Evolutionary conservation across 345 rosid genomes (phyloP).

Genomic region (Eutrema yunnanense): DNA sequence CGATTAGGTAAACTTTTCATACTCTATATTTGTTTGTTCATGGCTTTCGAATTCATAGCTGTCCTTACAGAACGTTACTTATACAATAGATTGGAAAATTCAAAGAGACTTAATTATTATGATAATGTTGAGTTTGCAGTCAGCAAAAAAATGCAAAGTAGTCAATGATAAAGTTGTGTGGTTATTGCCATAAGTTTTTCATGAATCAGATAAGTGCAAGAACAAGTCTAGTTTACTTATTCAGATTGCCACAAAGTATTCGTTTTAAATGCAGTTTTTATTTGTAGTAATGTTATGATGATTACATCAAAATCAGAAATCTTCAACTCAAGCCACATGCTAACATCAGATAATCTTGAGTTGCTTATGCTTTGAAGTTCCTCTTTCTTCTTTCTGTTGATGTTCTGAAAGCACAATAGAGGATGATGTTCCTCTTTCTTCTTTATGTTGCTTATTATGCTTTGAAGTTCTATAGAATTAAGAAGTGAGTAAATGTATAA

Average conservation of each 20-base stretch:
- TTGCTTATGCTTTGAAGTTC: too few species aligned
- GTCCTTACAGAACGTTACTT: neutral
- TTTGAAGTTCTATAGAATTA: neutral
- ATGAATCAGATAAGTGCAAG: slow-evolving; percentile 22
- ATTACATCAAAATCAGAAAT: slow-evolving; percentile 2
- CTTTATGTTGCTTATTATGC: neutral
- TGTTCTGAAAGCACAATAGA: neutral
- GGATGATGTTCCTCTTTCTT: neutral
- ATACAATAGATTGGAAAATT: neutral
- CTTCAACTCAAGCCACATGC: neutral
- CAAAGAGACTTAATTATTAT: neutral
- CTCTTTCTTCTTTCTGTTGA: too few species aligned
- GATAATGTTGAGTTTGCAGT: neutral
- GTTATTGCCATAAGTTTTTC: neutral
- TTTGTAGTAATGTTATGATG: neutral
- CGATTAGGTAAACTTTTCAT: neutral
- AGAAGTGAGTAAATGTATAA: neutral
- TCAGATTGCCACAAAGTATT: neutral
- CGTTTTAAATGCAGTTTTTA: neutral
- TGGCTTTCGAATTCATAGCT: slow-evolving; percentile 9
- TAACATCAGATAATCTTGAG: too few species aligned
- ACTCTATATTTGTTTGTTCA: neutral
- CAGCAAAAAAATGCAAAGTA: neutral
- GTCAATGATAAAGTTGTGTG: slow-evolving; percentile 21
- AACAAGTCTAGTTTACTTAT: slow-evolving; percentile 26